Percentiles rank a stretch among this genome's conserved stretches.
Evolutionary conservation across 306 rosid species (phyloP).

Genomic region (Chamaecrista fasciculata): DNA sequence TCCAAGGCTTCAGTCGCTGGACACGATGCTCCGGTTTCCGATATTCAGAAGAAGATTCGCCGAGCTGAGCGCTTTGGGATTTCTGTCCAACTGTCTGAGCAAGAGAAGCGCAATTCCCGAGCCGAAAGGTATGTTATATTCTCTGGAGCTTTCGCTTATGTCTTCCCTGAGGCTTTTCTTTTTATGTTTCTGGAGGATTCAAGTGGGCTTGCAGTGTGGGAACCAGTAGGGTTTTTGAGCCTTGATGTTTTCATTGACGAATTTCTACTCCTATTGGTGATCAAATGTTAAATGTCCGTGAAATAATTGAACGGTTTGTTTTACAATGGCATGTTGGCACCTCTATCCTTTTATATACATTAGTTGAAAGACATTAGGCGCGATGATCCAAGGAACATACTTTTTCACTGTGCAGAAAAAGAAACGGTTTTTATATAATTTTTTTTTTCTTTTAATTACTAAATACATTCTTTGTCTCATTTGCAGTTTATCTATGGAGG

Average conservation of each 20-base stretch:
- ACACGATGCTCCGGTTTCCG: constrained; percentile 28
- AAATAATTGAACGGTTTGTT: neutral
- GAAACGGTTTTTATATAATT: neutral
- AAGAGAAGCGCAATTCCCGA: constrained; percentile 72
- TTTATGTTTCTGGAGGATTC: neutral
- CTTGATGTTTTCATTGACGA: neutral
- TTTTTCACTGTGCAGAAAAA: too few species aligned
- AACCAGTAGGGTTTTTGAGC: neutral
- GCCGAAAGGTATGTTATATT: constrained; percentile 55
- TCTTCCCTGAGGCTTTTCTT: neutral
- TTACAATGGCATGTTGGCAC: neutral
- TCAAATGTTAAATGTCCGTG: neutral
- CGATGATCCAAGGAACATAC: neutral
- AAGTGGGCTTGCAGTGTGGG: neutral
- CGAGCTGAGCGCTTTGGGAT: constrained; percentile 81
- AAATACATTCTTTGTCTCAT: neutral
- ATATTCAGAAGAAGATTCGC: constrained; percentile 53
- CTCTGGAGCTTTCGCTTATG: neutral
- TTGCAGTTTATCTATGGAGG: too few species aligned
- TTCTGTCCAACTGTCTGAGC: constrained; percentile 54
- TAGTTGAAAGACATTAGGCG: neutral
- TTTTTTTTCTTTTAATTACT: neutral
- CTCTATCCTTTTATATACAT: neutral
- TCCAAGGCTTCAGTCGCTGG: constrained; percentile 23
- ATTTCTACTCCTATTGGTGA: neutral